A percentile compares a stretch with the other conserved stretches of the same genome.
Conservation (phyloP, 164 flowering plant genomes). For the Nelumbo lutea region DNA sequence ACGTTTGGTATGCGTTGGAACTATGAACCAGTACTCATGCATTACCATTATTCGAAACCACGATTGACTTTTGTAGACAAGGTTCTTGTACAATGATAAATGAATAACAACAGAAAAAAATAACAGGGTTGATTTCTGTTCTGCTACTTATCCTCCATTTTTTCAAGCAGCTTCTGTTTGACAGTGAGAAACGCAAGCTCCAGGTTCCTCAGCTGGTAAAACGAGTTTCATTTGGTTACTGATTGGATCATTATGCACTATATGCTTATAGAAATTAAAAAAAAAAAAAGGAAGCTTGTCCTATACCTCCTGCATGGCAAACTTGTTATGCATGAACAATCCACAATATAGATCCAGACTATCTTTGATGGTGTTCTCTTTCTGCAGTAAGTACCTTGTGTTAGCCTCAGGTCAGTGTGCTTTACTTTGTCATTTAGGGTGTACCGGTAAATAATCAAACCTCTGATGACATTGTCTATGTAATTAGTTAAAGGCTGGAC, state of each 20-base stretch:
- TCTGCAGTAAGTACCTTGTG: constrained; percentile 30
- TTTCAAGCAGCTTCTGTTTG: constrained; percentile 38
- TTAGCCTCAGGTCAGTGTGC: background rate
- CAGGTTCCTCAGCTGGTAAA: constrained; percentile 45
- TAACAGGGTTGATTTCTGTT: background rate
- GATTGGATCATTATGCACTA: background rate
- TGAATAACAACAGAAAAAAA: too few species aligned
- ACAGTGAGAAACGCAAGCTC: constrained; percentile 44
- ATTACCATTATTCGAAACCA: too few species aligned
- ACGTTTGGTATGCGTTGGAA: too few species aligned
- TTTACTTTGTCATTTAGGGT: background rate
- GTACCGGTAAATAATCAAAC: too few species aligned
- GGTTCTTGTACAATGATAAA: too few species aligned
- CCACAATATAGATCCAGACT: constrained; percentile 67
- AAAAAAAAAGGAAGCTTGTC: background rate
- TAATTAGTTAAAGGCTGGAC: too few species aligned
- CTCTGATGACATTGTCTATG: too few species aligned
- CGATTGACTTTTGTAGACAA: too few species aligned
- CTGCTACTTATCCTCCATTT: constrained; percentile 4
- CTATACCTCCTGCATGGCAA: constrained; percentile 58
- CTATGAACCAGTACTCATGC: too few species aligned
- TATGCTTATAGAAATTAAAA: background rate
- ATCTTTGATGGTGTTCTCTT: constrained; percentile 38
- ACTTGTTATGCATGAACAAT: constrained; percentile 50
- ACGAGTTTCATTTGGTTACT: background rate